Conservation (phyloP, 2,329 filamentous ascomycete genomes). For the Nothopassalora personata region DNA sequence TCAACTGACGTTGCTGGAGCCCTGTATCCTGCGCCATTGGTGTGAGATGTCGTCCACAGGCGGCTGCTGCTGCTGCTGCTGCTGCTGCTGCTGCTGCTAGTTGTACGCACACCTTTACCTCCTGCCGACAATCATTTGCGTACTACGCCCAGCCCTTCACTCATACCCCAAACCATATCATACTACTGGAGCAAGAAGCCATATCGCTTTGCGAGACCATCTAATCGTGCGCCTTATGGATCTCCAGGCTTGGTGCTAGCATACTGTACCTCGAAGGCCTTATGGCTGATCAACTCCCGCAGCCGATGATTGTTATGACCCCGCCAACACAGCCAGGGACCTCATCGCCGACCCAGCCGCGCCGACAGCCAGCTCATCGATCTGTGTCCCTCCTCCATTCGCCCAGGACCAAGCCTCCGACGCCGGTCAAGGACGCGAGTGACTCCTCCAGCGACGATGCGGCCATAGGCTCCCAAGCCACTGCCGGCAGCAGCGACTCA, state of each 20-base stretch:
- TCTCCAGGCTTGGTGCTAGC: not conserved
- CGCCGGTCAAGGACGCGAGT: conserved; percentile 15
- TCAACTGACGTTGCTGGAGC: not conserved
- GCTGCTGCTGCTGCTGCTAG: not conserved
- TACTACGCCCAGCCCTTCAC: not conserved
- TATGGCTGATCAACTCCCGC: conserved; percentile 9
- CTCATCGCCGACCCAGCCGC: conserved; percentile 17
- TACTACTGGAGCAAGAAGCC: not conserved
- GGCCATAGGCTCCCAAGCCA: conserved; percentile 1
- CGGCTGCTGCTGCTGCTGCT: too few relatives aligned
- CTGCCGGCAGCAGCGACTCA: conserved; percentile 24
- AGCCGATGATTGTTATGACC: conserved; percentile 21
- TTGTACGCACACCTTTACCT: not conserved
- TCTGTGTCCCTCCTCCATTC: conserved; percentile 45
- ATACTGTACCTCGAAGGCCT: not conserved
- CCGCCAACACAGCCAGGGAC: conserved; percentile 12
- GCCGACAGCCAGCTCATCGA: conserved; percentile 40
- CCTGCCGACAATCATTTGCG: not conserved
- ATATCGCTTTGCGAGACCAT: not conserved
- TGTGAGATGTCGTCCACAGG: not conserved
- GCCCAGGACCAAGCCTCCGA: conserved; percentile 18
- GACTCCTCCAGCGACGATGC: conserved; percentile 17
- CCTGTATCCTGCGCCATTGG: conserved; percentile 2
- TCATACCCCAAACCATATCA: not conserved
- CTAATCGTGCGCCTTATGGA: conserved; percentile 2